A percentile compares a stretch with the other conserved stretches of the same genome.
These are phyloP conservation scores for Thelonectria olida DNA, from an alignment of 2,329 filamentous ascomycete genomes.

Conservation along the genomic window DNA sequence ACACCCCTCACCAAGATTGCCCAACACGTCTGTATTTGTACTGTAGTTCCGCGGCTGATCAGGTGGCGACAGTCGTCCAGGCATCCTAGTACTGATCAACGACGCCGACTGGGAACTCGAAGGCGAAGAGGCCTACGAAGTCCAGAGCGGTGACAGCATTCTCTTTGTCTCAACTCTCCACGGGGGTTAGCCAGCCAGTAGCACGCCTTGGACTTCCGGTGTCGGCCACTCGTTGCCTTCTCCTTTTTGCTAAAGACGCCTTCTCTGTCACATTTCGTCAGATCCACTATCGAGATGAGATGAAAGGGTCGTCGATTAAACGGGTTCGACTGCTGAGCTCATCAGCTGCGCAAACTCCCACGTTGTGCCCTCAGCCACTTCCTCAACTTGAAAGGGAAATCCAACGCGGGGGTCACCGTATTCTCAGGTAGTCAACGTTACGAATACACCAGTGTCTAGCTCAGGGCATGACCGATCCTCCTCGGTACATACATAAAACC, in stretches of 20 bases:
- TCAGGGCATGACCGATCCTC: no score
- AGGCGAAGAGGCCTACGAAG: conserved; percentile 88
- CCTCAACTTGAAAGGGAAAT: background rate
- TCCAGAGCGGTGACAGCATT: conserved; percentile 85
- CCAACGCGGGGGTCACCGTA: background rate
- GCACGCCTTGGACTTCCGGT: conserved; percentile 8
- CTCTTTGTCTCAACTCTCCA: conserved; percentile 97
- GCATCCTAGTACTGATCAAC: conserved; percentile 96
- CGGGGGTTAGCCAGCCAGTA: conserved; percentile 70
- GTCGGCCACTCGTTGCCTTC: conserved; percentile 18
- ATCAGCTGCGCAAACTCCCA: conserved; percentile 26
- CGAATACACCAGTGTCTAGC: background rate
- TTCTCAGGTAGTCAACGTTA: conserved; percentile 11
- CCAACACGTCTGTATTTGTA: conserved; percentile 5
- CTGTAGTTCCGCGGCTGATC: conserved; percentile 36
- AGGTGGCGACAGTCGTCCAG: conserved; percentile 75
- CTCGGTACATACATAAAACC: background rate
- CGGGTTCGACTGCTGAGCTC: background rate
- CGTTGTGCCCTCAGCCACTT: conserved; percentile 13
- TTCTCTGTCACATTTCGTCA: conserved; percentile 4
- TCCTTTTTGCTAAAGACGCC: conserved; percentile 26
- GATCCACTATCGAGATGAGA: conserved; percentile 27
- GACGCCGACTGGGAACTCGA: conserved; percentile 99
- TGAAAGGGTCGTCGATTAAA: conserved; percentile 31
- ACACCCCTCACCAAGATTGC: conserved; percentile 5